phyloP scores from a whole-genome alignment of 169 alveolate genomes.

The Plasmodium inui region DNA sequence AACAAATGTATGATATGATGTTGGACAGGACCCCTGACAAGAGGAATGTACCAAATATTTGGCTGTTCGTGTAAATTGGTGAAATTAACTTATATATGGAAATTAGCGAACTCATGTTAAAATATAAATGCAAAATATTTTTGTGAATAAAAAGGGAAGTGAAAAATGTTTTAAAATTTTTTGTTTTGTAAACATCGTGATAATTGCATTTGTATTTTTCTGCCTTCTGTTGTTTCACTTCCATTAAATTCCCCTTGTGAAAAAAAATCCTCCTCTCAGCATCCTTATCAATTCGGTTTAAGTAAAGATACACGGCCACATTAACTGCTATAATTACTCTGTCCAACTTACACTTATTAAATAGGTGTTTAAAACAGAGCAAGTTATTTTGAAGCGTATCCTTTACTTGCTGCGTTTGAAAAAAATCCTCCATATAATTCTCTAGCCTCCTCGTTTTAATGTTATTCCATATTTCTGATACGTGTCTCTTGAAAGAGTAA shows the following conservation, averaged over 20 bases:
- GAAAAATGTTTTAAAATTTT: slow-evolving; percentile 68
- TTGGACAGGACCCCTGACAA: slow-evolving; percentile 67
- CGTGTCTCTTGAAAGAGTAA: slow-evolving; percentile 17
- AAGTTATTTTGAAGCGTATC: slow-evolving; percentile 11
- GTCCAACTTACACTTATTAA: slow-evolving; percentile 72
- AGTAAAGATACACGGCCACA: slow-evolving; percentile 25
- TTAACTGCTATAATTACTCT: slow-evolving; percentile 47
- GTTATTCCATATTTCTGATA: slow-evolving; percentile 19
- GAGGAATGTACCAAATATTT: slow-evolving; percentile 37
- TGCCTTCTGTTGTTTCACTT: slow-evolving; percentile 50
- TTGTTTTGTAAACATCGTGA: slow-evolving; percentile 60
- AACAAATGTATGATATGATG: slow-evolving; percentile 22
- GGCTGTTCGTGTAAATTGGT: slow-evolving; percentile 33
- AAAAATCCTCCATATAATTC: background rate
- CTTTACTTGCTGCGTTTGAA: slow-evolving; percentile 6
- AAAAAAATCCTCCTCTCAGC: slow-evolving; percentile 57
- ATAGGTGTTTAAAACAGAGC: slow-evolving; percentile 17
- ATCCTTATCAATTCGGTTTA: slow-evolving; percentile 49
- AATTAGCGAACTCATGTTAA: slow-evolving; percentile 73
- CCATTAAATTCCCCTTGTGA: slow-evolving; percentile 61
- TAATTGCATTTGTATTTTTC: slow-evolving; percentile 74
- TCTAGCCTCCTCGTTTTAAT: slow-evolving; percentile 15
- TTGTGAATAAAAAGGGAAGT: slow-evolving; percentile 70
- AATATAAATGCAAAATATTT: slow-evolving; percentile 74
- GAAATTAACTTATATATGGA: slow-evolving; percentile 68